phyloP scores from a whole-genome alignment of 2,329 filamentous ascomycete species.

The Cladosporium sp. region DNA sequence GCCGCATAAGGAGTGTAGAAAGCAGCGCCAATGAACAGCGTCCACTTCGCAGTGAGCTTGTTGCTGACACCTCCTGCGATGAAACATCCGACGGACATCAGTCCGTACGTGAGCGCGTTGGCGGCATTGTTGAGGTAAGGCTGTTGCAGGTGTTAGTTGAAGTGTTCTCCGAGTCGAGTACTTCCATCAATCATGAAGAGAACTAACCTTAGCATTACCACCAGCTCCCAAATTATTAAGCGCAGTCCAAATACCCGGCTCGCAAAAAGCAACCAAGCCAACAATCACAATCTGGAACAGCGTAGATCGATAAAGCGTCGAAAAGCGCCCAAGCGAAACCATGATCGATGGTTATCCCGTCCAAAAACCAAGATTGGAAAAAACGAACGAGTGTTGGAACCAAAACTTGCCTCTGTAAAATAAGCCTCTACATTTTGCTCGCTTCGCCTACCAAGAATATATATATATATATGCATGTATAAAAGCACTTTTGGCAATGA shows the following conservation, averaged over 20 bases:
- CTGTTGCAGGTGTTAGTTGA: not conserved
- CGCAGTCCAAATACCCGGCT: slow-evolving; percentile 67
- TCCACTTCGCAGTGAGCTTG: slow-evolving; percentile 31
- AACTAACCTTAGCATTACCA: slow-evolving; percentile 53
- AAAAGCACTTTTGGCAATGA: not conserved
- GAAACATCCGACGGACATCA: slow-evolving; percentile 22
- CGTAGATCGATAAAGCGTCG: slow-evolving; percentile 19
- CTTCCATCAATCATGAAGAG: not conserved
- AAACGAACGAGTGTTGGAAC: not conserved
- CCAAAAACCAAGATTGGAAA: not conserved
- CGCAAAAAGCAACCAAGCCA: slow-evolving; percentile 68
- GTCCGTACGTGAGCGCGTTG: slow-evolving; percentile 21
- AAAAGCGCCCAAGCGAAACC: not conserved
- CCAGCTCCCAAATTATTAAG: slow-evolving; percentile 74
- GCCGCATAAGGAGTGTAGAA: slow-evolving; percentile 45
- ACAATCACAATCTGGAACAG: slow-evolving; percentile 56
- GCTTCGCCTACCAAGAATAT: not conserved
- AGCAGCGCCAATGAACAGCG: slow-evolving; percentile 33
- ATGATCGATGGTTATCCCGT: not conserved
- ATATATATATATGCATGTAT: too few species aligned
- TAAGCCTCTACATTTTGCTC: not conserved
- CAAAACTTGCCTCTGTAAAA: not conserved
- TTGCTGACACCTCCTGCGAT: slow-evolving; percentile 34
- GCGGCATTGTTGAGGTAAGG: slow-evolving; percentile 21
- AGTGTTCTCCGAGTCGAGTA: not conserved